These are phyloP conservation scores for Ceratocystis diversiconidia DNA, from an alignment of 2,329 filamentous ascomycete species.

Conservation along the genomic window DNA sequence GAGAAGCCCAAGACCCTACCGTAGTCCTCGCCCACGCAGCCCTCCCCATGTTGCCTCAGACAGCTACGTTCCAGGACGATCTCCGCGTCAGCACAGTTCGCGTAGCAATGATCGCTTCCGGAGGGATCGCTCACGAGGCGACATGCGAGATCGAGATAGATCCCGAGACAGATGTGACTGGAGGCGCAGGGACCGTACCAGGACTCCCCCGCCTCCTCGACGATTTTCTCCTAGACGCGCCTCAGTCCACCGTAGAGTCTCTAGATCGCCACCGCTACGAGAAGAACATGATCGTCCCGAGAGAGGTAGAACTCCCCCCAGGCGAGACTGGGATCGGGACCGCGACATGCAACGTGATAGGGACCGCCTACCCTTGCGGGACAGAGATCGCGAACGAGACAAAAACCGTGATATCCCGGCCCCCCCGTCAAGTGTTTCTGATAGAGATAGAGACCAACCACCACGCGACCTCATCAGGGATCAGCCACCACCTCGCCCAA, in stretches of 20 bases:
- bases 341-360: conserved; percentile 22
- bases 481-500: not conserved
- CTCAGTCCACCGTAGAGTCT: conserved; percentile 24
- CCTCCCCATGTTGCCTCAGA: conserved; percentile 29
- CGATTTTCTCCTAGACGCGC: conserved; percentile 27
- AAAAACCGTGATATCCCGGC: conserved; percentile 19
- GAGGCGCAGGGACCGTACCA: conserved; percentile 20
- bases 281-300: conserved; percentile 28
- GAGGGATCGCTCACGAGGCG: conserved; percentile 31
- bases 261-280: conserved; percentile 21
- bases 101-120: conserved; percentile 31
- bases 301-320: conserved; percentile 27
- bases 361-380: conserved; percentile 6
- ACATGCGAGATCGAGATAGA: conserved; percentile 27
- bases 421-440: not conserved
- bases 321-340: conserved; percentile 26
- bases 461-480: conserved; percentile 11
- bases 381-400: conserved; percentile 23
- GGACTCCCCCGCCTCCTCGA: conserved; percentile 25
- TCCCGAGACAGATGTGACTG: conserved; percentile 20
- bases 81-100: conserved; percentile 29
- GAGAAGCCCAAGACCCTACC: conserved; percentile 25
- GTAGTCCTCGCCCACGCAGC: conserved; percentile 26
- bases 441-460: conserved; percentile 9
- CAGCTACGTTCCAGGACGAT: conserved; percentile 34